phyloP scores from a whole-genome alignment of 108 stramenopile species.

The Cyclotella choctawhatcheeana region DNA sequence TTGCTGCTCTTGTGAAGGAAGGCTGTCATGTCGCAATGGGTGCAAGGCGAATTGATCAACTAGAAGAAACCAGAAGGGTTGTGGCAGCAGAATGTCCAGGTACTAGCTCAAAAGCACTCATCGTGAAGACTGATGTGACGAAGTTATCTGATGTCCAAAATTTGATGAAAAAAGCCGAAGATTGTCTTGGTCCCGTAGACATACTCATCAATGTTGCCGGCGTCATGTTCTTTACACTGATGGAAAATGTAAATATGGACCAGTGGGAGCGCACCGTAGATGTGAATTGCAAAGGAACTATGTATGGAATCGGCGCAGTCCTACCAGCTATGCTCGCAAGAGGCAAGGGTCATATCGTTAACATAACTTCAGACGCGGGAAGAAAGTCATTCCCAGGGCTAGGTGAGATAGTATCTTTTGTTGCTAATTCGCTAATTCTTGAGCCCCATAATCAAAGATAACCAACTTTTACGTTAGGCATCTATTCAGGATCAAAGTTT shows the following conservation, averaged over 20 bases:
- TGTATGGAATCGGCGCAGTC: conserved; percentile 69
- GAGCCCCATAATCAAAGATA: no score
- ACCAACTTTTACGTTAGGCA: no score
- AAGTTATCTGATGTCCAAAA: conserved; percentile 36
- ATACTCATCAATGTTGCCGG: conserved; percentile 72
- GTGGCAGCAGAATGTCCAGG: conserved; percentile 35
- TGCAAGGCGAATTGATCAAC: conserved; percentile 66
- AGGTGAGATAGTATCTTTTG: no score
- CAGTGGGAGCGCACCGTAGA: conserved; percentile 84
- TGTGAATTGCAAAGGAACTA: conserved; percentile 82
- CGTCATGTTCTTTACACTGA: conserved; percentile 84
- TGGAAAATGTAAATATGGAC: conserved; percentile 76
- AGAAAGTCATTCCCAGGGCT: conserved; percentile 67
- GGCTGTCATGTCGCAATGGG: conserved; percentile 75
- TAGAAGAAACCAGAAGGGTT: conserved; percentile 48
- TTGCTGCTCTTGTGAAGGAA: conserved; percentile 50
- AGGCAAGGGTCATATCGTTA: conserved; percentile 78
- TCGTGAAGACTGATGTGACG: conserved; percentile 55
- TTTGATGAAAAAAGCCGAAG: conserved; percentile 39
- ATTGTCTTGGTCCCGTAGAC: conserved; percentile 45
- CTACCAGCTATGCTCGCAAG: conserved; percentile 63
- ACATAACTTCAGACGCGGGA: conserved; percentile 82
- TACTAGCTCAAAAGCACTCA: conserved; percentile 21
- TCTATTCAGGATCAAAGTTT: conserved; percentile 76
- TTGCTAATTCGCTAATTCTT: no score